These are phyloP conservation scores for Leishmania major DNA, from an alignment of 208 protist genomes.

Conservation along the genomic window DNA sequence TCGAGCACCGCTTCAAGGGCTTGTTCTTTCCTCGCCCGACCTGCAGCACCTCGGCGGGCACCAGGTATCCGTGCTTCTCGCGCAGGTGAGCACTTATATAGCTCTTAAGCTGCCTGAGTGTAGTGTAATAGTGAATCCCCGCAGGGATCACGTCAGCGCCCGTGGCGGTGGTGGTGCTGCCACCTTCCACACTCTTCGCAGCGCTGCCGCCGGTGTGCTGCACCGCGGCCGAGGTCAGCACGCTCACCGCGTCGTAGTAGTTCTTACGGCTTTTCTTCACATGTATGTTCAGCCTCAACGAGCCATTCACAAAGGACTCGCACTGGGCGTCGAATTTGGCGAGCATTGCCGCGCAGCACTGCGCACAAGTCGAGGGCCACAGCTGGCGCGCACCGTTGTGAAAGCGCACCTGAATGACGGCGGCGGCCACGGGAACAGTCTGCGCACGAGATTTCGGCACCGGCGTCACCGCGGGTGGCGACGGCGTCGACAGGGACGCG, in stretches of 20 bases:
- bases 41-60: constrained; percentile 51
- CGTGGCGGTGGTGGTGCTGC: background rate
- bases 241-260: constrained; percentile 72
- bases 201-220: constrained; percentile 5
- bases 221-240: constrained; percentile 37
- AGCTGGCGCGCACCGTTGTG: constrained; percentile 50
- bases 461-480: background rate
- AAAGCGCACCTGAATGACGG: constrained; percentile 45
- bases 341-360: constrained; percentile 46
- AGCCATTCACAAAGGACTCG: constrained; percentile 60
- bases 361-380: constrained; percentile 43
- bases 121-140: constrained; percentile 70
- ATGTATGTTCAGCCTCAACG: constrained; percentile 66
- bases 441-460: background rate
- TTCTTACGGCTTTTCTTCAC: constrained; percentile 71
- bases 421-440: constrained; percentile 11
- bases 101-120: constrained; percentile 52
- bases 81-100: constrained; percentile 52
- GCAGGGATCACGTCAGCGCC: constrained; percentile 1
- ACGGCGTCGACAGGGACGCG: background rate
- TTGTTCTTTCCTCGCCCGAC: constrained; percentile 58
- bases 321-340: constrained; percentile 38
- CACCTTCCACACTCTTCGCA: background rate
- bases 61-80: constrained; percentile 54
- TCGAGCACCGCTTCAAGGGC: constrained; percentile 40